These are phyloP conservation scores for Claviceps pazoutovae DNA, from an alignment of 2,329 filamentous ascomycete genomes.

Conservation along the genomic window DNA sequence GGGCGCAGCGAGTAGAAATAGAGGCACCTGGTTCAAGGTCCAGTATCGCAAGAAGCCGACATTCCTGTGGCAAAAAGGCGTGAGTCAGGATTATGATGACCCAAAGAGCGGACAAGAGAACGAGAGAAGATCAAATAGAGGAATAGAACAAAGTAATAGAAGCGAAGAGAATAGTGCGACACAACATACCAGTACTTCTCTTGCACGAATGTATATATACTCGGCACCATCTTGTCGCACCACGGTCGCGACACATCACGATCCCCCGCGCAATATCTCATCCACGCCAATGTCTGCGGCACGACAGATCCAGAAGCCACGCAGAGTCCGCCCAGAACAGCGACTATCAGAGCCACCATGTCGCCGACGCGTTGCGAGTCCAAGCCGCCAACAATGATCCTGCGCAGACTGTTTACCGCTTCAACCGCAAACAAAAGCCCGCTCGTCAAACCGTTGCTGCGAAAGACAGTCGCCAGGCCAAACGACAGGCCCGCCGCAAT, in stretches of 20 bases:
- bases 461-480: constrained; percentile 56
- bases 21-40: constrained; percentile 70
- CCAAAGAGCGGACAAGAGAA: not conserved
- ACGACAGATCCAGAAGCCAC: constrained; percentile 53
- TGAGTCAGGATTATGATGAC: not conserved
- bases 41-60: constrained; percentile 83
- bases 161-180: not conserved
- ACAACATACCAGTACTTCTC: constrained; percentile 66
- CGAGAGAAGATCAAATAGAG: not conserved
- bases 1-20: constrained; percentile 74
- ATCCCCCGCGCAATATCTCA: constrained; percentile 44
- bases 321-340: constrained; percentile 51
- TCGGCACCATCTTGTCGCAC: constrained; percentile 62
- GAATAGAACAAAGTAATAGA: not conserved
- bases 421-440: constrained; percentile 63
- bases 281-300: constrained; percentile 66
- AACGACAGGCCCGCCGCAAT: constrained; percentile 55
- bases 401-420: constrained; percentile 23
- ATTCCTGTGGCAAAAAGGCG: constrained; percentile 43
- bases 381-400: constrained; percentile 8
- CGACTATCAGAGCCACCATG: constrained; percentile 39
- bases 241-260: constrained; percentile 43
- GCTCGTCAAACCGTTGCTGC: constrained; percentile 77
- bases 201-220: constrained; percentile 87
- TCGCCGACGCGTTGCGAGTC: constrained; percentile 18